phyloP scores from a whole-genome alignment of 257 asterid species.

The Nyctanthes arbortristis region DNA sequence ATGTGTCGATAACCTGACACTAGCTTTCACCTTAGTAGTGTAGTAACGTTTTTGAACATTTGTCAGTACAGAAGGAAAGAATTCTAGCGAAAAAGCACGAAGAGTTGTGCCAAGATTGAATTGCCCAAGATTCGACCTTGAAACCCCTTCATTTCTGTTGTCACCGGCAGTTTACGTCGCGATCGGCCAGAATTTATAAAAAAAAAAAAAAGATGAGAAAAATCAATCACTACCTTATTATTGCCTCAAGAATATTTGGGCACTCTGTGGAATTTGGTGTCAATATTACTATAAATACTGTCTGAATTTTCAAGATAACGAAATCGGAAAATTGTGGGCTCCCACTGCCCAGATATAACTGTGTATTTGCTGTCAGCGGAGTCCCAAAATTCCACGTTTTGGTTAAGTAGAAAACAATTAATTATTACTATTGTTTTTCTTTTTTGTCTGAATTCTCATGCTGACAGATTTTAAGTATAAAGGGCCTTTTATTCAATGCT shows the following conservation, averaged over 20 bases:
- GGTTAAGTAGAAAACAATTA: too few relatives aligned
- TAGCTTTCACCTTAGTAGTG: neutral
- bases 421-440: too few relatives aligned
- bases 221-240: neutral
- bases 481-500: neutral
- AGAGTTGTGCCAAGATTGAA: neutral
- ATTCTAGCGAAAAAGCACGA: neutral
- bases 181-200: neutral
- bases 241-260: neutral
- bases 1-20: too few relatives aligned
- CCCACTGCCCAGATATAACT: constrained; percentile 26
- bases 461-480: neutral
- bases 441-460: neutral
- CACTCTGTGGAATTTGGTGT: neutral
- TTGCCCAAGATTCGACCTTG: neutral
- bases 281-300: constrained; percentile 3
- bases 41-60: neutral
- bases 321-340: neutral
- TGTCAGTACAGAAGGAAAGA: neutral
- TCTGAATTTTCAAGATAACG: neutral
- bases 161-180: too few relatives aligned
- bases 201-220: neutral
- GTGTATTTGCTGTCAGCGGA: constrained; percentile 24
- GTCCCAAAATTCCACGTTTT: constrained; percentile 32
- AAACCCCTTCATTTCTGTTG: too few relatives aligned